phyloP scores from a whole-genome alignment of 1,284 basidiomycete genomes.

The Rhizopogon parksii region DNA sequence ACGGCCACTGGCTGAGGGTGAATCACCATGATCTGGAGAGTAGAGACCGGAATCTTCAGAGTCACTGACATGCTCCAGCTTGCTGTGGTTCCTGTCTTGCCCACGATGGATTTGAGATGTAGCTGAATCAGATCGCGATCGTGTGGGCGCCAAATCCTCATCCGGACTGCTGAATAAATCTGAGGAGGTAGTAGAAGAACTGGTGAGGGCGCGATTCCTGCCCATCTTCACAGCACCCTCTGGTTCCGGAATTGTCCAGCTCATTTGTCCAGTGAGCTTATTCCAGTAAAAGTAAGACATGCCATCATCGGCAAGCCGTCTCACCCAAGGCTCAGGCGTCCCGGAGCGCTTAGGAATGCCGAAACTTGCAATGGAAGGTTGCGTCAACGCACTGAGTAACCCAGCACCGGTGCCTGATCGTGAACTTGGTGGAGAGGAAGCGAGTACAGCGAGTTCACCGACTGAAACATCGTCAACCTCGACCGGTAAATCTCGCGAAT shows the following conservation, averaged over 20 bases:
- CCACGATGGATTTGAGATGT: conserved; percentile 15
- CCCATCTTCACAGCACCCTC: conserved; percentile 18
- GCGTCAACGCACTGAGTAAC: conserved; percentile 31
- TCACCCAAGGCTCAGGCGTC: conserved; percentile 75
- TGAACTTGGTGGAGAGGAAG: conserved; percentile 47
- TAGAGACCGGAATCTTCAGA: conserved; percentile 74
- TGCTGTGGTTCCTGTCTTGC: conserved; percentile 28
- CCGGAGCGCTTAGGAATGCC: conserved; percentile 50
- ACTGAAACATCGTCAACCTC: conserved; percentile 58
- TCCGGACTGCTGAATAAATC: conserved; percentile 19
- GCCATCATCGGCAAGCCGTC: conserved; percentile 79
- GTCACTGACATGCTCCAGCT: conserved; percentile 48
- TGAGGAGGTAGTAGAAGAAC: conserved; percentile 29
- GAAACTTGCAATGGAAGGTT: conserved; percentile 42
- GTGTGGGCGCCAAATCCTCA: conserved; percentile 22
- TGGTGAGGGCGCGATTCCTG: conserved; percentile 27
- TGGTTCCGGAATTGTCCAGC: conserved; percentile 58
- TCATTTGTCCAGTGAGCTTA: conserved; percentile 58
- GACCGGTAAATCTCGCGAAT: conserved; percentile 77
- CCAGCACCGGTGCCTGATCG: conserved; percentile 48
- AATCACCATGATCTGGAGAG: conserved; percentile 40
- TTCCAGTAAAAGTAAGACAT: conserved; percentile 77
- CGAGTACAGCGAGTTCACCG: conserved; percentile 50
- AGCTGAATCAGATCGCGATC: conserved; percentile 31
- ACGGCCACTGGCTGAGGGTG: conserved; percentile 30